phyloP scores from a whole-genome alignment of 2,329 filamentous ascomycete genomes.

The Colletotrichum melonis region DNA sequence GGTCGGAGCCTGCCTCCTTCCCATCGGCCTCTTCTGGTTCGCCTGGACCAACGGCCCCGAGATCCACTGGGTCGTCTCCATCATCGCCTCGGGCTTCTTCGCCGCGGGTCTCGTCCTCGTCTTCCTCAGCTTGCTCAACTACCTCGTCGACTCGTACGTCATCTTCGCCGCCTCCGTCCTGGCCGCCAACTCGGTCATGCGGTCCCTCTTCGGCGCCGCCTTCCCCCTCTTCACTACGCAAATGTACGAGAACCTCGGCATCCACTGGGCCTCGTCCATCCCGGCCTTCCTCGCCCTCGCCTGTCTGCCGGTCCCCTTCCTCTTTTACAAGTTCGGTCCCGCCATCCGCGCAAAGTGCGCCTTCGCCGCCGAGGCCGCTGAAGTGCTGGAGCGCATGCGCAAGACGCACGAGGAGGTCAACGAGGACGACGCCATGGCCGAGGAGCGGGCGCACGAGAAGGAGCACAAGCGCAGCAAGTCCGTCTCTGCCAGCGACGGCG shows the following conservation, averaged over 20 bases:
- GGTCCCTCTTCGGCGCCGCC: conserved; percentile 77
- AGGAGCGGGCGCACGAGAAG: conserved; percentile 32
- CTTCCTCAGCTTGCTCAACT: conserved; percentile 65
- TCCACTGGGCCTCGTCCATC: conserved; percentile 80
- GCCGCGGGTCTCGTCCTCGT: conserved; percentile 58
- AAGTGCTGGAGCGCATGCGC: conserved; percentile 63
- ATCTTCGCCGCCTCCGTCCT: conserved; percentile 82
- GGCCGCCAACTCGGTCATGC: conserved; percentile 77
- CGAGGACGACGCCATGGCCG: conserved; percentile 35
- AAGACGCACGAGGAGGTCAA: conserved; percentile 34
- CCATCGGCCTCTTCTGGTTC: conserved; percentile 68
- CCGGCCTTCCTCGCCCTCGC: conserved; percentile 79
- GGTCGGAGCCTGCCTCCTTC: conserved; percentile 64
- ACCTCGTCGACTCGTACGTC: conserved; percentile 65
- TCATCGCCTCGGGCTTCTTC: conserved; percentile 48
- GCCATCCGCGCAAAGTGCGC: conserved; percentile 64
- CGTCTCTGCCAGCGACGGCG: not conserved
- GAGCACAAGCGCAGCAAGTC: conserved; percentile 16
- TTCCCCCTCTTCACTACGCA: conserved; percentile 78
- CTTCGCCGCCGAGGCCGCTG: conserved; percentile 68
- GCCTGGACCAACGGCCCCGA: conserved; percentile 65
- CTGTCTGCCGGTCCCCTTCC: conserved; percentile 79
- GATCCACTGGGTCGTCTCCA: conserved; percentile 62
- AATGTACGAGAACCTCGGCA: conserved; percentile 70
- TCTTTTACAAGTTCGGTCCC: conserved; percentile 78